Evolutionary conservation across 2,329 filamentous ascomycete genomes (phyloP).

Genomic region (Diatrype stigma): DNA sequence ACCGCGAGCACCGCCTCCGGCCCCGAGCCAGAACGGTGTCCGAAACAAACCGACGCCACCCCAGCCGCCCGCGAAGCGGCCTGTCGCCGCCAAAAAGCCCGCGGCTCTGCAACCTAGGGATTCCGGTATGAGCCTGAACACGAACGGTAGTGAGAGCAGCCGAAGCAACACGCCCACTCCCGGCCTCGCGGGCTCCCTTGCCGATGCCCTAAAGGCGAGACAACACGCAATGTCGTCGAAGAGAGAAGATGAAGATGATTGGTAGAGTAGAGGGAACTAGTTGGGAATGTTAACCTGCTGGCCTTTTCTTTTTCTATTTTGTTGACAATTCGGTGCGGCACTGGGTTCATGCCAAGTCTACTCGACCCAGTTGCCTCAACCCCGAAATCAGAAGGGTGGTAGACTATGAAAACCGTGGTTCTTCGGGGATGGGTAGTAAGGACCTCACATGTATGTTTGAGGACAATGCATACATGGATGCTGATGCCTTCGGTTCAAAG

Average conservation of each 20-base stretch:
- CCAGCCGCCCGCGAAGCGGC: constrained; percentile 75
- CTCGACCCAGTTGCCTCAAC: no score
- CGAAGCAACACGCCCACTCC: constrained; percentile 68
- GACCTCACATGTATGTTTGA: no score
- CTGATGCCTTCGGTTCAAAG: no score
- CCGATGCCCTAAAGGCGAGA: constrained; percentile 72
- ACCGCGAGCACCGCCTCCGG: constrained; percentile 62
- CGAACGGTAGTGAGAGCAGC: constrained; percentile 56
- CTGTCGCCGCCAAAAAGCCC: constrained; percentile 68
- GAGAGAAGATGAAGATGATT: constrained; percentile 66
- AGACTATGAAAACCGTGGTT: no score
- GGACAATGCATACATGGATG: no score
- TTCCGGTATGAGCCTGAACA: constrained; percentile 59
- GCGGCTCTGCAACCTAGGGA: constrained; percentile 68
- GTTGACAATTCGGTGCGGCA: no score
- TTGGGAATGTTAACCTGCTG: not conserved
- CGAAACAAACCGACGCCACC: constrained; percentile 71
- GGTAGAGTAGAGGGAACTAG: constrained; percentile 38
- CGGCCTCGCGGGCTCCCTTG: constrained; percentile 68
- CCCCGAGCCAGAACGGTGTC: constrained; percentile 45
- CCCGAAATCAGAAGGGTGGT: no score
- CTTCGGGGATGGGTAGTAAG: no score
- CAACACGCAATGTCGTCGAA: constrained; percentile 72
- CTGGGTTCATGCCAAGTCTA: no score
- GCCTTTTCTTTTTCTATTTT: no score